A percentile compares a stretch with the other conserved stretches of the same genome.
Evolutionary conservation across 306 rosid species (phyloP).

Genomic region (Malus fusca): DNA sequence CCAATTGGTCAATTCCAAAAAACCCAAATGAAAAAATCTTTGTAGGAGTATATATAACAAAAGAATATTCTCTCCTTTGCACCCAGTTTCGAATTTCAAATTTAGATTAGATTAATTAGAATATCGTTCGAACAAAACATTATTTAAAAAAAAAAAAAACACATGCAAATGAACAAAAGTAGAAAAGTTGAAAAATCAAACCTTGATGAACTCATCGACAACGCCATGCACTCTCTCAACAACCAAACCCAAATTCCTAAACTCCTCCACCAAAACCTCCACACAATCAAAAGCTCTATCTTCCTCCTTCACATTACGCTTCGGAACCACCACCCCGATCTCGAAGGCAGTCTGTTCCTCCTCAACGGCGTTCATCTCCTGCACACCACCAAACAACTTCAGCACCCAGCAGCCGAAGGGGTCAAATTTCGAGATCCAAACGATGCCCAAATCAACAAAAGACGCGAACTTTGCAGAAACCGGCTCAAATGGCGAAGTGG

Average conservation of each 20-base stretch:
- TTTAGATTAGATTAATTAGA: too few relatives aligned
- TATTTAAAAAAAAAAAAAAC: background rate
- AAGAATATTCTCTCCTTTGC: background rate
- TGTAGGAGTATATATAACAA: background rate
- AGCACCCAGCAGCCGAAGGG: background rate
- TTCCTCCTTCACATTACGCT: conserved; percentile 30
- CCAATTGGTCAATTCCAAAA: background rate
- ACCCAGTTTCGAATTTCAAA: too few relatives aligned
- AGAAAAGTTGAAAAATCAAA: conserved; percentile 22
- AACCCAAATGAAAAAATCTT: background rate
- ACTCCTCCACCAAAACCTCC: conserved; percentile 47
- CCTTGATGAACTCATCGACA: conserved; percentile 89
- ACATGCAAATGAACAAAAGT: background rate
- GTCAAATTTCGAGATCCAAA: conserved; percentile 2
- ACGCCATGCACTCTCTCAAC: conserved; percentile 77
- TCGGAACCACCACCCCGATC: conserved; percentile 78
- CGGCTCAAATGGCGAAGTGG: conserved; percentile 11
- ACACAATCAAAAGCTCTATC: conserved; percentile 42
- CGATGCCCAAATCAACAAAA: conserved; percentile 8
- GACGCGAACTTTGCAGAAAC: conserved; percentile 5
- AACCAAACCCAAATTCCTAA: conserved; percentile 50
- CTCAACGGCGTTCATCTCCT: conserved; percentile 37
- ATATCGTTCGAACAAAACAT: background rate
- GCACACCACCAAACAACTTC: conserved; percentile 5
- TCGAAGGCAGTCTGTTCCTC: conserved; percentile 59